A percentile compares a stretch with the other conserved stretches of the same genome.
Conservation (phyloP, 441 rosid genomes). For the Syzygium malaccense region DNA sequence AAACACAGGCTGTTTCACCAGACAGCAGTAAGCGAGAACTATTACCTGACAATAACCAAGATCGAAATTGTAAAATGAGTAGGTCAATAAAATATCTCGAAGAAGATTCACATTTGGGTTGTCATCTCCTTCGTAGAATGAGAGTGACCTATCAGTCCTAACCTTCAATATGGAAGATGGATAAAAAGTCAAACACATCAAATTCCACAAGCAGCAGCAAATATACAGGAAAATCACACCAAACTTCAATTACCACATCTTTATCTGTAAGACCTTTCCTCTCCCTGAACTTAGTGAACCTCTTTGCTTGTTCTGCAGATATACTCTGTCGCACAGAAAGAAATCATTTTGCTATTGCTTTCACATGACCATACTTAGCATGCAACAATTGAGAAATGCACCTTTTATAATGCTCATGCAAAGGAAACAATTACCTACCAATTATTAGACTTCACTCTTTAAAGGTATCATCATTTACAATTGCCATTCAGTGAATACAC, state of each 20-base stretch:
- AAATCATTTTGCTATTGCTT: neutral
- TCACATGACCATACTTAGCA: neutral
- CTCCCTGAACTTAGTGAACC: slow-evolving; percentile 92
- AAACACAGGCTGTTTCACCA: neutral
- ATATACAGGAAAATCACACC: neutral
- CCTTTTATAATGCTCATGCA: neutral
- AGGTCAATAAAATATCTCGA: slow-evolving; percentile 83
- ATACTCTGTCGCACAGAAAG: slow-evolving; percentile 54
- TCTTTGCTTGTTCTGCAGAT: slow-evolving; percentile 82
- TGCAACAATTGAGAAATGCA: neutral
- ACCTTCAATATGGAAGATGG: slow-evolving; percentile 43
- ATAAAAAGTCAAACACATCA: neutral
- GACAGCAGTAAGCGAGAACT: neutral
- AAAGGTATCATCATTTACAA: neutral
- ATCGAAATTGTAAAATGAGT: slow-evolving; percentile 95
- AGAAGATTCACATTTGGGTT: slow-evolving; percentile 73
- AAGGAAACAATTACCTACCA: neutral
- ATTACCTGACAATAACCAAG: slow-evolving; percentile 99
- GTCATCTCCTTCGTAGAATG: slow-evolving; percentile 90
- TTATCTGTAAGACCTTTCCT: slow-evolving; percentile 89
- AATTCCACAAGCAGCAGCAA: neutral
- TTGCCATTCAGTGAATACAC: neutral
- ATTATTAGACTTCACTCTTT: neutral
- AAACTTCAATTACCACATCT: slow-evolving; percentile 78
- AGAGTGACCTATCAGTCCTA: slow-evolving; percentile 82